These are phyloP conservation scores for Penicillium sp. DNA, from an alignment of 2,329 filamentous ascomycete species.

Conservation along the genomic window DNA sequence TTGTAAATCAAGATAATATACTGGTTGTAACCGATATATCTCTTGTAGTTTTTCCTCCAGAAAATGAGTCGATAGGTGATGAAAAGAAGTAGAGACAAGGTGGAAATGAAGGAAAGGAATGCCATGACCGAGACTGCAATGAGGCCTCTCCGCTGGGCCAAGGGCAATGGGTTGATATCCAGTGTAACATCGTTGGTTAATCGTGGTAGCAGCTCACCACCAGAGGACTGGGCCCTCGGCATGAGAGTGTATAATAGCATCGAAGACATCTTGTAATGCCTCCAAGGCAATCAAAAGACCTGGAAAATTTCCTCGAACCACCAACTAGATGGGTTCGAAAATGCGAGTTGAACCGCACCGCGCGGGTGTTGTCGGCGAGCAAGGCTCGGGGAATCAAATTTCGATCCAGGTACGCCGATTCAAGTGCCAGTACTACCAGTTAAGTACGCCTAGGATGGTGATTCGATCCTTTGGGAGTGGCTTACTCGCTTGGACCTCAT, in stretches of 20 bases:
- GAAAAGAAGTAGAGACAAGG: constrained; percentile 52
- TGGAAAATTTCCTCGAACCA: not conserved
- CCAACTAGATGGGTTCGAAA: constrained; percentile 5
- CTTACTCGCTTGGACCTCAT: constrained; percentile 5
- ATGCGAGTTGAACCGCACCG: not conserved
- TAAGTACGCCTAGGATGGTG: not conserved
- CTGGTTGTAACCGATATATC: constrained; percentile 61
- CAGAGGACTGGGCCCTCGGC: constrained; percentile 19
- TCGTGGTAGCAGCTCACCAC: constrained; percentile 30
- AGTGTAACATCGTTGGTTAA: constrained; percentile 24
- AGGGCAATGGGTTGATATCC: constrained; percentile 45
- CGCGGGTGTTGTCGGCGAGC: not conserved
- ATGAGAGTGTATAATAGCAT: constrained; percentile 26
- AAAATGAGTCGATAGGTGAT: constrained; percentile 59
- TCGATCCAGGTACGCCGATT: not conserved
- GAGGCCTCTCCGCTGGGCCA: constrained; percentile 48
- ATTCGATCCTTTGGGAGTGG: not conserved
- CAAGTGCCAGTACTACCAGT: not conserved
- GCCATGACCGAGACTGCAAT: constrained; percentile 56
- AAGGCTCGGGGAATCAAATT: not conserved
- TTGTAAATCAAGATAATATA: constrained; percentile 62
- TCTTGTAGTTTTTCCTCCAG: constrained; percentile 55
- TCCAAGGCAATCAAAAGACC: not conserved
- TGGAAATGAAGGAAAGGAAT: constrained; percentile 55
- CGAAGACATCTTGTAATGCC: constrained; percentile 21